Conservation (phyloP, 2,329 filamentous ascomycete species). For the Elsinoe fawcettii region DNA sequence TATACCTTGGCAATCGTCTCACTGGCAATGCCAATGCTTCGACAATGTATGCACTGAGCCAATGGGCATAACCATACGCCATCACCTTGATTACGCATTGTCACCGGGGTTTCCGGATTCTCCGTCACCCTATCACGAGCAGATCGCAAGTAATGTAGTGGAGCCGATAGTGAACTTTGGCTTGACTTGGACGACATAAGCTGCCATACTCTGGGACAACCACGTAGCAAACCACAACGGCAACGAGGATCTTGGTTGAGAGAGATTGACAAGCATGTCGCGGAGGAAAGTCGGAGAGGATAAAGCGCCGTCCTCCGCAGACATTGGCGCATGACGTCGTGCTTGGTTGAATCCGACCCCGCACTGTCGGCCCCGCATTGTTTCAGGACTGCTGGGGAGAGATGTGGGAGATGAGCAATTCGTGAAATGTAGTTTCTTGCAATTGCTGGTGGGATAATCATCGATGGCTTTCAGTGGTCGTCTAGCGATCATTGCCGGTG, state of each 20-base stretch:
- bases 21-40: no score
- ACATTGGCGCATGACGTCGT: background rate
- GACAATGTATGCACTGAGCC: background rate
- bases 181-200: no score
- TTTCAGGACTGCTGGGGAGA: background rate
- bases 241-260: no score
- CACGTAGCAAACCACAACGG: no score
- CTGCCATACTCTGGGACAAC: no score
- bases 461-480: slow-evolving; percentile 33
- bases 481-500: slow-evolving; percentile 38
- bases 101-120: background rate
- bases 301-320: background rate
- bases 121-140: background rate
- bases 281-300: no score
- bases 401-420: background rate
- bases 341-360: background rate
- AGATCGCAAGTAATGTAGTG: no score
- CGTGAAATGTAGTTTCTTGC: background rate
- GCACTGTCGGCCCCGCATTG: background rate
- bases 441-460: background rate
- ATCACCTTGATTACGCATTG: background rate
- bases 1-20: no score
- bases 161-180: no score
- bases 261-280: no score
- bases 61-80: background rate